A percentile compares a stretch with the other conserved stretches of the same genome.
Evolutionary conservation across 768 basidiomycete genomes (phyloP).

Genomic region (Pleurotus sapidus): DNA sequence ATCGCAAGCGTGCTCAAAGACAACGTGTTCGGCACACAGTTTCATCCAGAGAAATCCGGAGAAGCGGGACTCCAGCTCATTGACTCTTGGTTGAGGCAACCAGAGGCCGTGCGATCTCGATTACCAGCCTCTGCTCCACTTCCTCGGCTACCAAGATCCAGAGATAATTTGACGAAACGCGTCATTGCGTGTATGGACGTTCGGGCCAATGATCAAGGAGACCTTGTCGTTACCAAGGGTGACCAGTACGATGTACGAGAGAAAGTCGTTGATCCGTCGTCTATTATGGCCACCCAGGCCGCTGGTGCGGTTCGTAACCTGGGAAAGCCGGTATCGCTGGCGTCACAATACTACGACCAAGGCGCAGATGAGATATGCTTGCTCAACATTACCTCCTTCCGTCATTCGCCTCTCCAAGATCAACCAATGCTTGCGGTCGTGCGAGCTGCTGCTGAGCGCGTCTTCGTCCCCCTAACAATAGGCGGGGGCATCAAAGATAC

Average conservation of each 20-base stretch:
- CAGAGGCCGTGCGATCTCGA: conserved; percentile 37
- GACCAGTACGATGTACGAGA: conserved; percentile 99
- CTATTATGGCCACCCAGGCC: conserved; percentile 28
- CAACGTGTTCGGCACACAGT: conserved; percentile 91
- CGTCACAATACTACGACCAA: conserved; percentile 77
- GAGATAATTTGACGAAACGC: conserved; percentile 83
- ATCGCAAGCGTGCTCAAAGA: conserved; percentile 78
- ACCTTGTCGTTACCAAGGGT: conserved; percentile 98
- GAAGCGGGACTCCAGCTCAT: conserved; percentile 79
- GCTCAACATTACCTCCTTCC: conserved; percentile 99
- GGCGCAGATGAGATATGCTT: conserved; percentile 97
- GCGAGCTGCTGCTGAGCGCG: conserved; percentile 79
- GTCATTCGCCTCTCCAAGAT: conserved; percentile 90
- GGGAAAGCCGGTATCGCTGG: conserved; percentile 93
- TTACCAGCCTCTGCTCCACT: conserved; percentile 29
- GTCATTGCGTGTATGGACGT: conserved; percentile 98
- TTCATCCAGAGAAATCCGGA: conserved; percentile 98
- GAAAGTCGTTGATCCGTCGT: conserved; percentile 35
- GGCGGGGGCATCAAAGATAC: conserved; percentile 98
- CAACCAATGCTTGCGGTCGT: conserved; percentile 99
- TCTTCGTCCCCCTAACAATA: conserved; percentile 97
- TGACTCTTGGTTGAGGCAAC: conserved; percentile 71
- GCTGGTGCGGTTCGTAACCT: conserved; percentile 91
- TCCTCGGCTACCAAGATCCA: conserved; percentile 37
- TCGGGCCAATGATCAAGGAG: conserved; percentile 91